Base-by-base conservation (phyloP, 176 grass and related monocot species). In the Hyparrhenia diplandra region DNA sequence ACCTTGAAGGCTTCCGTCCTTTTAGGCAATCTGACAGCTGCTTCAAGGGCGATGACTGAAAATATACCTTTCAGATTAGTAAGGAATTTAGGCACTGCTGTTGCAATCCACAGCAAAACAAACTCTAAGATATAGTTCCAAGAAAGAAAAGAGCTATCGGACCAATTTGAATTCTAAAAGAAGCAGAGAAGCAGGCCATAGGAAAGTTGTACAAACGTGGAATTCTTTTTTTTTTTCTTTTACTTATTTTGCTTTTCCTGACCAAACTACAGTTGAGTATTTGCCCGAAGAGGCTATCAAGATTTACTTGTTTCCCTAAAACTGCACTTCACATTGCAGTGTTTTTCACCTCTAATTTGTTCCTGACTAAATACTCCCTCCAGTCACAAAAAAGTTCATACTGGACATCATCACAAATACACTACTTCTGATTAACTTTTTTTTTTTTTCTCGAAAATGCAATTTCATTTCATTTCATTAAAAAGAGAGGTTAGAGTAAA, bases 21-120 rank as follows among this genome's bases (percentile, higher is more conserved):
- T 64, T 90, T 75, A 89, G 57, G 14, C 72, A 47, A 62, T 70
- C 95, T 39, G 82, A 36, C 71, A 95, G 43, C 72, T 21, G 84
- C 84, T 78, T 98, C 67, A 94, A 84, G 32, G 90, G 55, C 59
- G 91, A 70, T 13, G 87, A 59, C 94, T 97, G 80, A 54, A 88
- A 62, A 73, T 75, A 81, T 31, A 79, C 62, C 74, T 67, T 58
- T 74, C 68, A 47, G 34, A 65, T 57, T 36, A 79, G 34, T 55
- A 83, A 13, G 2, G 18, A 71, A 12, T 76, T 57, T 23, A 68
- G 9, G 25, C 8, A 41, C 5, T 63, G 31, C 12, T 66, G 37
- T 10, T 13, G 45, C 41, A 79, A 73, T 27, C 57, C 21, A 64
- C 28, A 46, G 62, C 35, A 67, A 66, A 37, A 69, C 59, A 37